phyloP scores from a whole-genome alignment of 1,284 basidiomycete genomes.

The Phellinidium pouzarii region DNA sequence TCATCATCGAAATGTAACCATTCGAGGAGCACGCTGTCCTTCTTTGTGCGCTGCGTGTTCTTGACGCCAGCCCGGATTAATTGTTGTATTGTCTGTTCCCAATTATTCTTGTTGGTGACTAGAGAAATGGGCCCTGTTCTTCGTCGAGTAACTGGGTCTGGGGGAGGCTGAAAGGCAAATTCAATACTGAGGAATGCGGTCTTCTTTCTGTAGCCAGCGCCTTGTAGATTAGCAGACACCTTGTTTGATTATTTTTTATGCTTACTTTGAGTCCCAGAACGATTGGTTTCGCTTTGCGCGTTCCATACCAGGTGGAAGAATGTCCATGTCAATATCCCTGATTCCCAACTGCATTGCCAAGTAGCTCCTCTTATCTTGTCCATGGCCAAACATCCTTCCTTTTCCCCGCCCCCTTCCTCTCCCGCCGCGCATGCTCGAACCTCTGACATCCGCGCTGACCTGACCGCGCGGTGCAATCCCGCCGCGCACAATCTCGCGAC shows the following conservation, averaged over 20 bases:
- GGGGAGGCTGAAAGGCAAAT: conserved; percentile 52
- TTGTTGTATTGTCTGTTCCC: conserved; percentile 43
- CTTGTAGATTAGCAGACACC: conserved; percentile 11
- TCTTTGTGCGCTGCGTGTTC: conserved; percentile 34
- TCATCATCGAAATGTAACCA: conserved; percentile 48
- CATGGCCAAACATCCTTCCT: conserved; percentile 19
- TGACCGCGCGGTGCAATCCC: conserved; percentile 28
- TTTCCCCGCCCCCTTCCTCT: conserved; percentile 16
- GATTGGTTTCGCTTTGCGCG: conserved; percentile 70
- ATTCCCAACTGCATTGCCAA: conserved; percentile 61
- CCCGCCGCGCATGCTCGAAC: conserved; percentile 18
- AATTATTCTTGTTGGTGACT: conserved; percentile 55
- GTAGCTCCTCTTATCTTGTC: conserved; percentile 49
- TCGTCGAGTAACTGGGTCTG: conserved; percentile 36
- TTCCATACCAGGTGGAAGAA: conserved; percentile 81
- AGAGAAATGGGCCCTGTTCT: conserved; percentile 35
- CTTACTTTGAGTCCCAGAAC: conserved; percentile 73
- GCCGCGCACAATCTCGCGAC: conserved; percentile 57
- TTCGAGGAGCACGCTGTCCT: conserved; percentile 34
- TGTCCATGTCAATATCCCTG: conserved; percentile 64
- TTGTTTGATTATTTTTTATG: conserved; percentile 22
- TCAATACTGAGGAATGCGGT: conserved; percentile 69
- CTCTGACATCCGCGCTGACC: conserved; percentile 23
- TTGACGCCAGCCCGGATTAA: conserved; percentile 41
- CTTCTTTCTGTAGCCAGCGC: conserved; percentile 46